Evolutionary conservation across 441 rosid species (phyloP).

Genomic region (Euphorbia celastroides): DNA sequence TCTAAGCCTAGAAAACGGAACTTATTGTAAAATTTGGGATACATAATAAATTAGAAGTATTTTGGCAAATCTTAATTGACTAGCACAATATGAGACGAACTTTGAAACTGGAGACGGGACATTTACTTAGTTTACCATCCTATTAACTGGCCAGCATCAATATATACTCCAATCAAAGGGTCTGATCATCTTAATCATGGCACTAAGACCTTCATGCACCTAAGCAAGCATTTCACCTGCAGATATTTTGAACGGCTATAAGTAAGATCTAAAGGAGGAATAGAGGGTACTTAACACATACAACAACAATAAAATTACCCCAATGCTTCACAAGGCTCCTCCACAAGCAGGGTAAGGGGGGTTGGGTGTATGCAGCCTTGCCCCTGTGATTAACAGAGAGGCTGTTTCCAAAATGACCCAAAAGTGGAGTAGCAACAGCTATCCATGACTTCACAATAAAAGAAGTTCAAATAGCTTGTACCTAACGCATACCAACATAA

Average conservation of each 20-base stretch:
- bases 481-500: neutral
- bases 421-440: too few species aligned
- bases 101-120: slow-evolving; percentile 1
- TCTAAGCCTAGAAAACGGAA: neutral
- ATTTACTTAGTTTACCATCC: neutral
- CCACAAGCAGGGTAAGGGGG: too few species aligned
- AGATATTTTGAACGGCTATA: neutral
- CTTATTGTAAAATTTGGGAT: neutral
- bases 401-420: too few species aligned
- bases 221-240: neutral
- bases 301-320: too few species aligned
- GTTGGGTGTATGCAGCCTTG: too few species aligned
- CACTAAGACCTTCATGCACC: neutral
- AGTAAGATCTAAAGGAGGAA: neutral
- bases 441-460: too few species aligned
- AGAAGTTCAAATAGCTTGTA: too few species aligned
- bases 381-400: too few species aligned
- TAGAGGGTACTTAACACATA: neutral
- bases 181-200: neutral
- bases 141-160: neutral
- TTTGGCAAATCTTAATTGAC: neutral
- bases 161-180: neutral
- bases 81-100: neutral
- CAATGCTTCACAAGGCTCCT: too few species aligned
- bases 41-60: neutral